A percentile compares a stretch with the other conserved stretches of the same genome.
Conservation (phyloP, 23 red algal species). For the Porphyridium purpureum region DNA sequence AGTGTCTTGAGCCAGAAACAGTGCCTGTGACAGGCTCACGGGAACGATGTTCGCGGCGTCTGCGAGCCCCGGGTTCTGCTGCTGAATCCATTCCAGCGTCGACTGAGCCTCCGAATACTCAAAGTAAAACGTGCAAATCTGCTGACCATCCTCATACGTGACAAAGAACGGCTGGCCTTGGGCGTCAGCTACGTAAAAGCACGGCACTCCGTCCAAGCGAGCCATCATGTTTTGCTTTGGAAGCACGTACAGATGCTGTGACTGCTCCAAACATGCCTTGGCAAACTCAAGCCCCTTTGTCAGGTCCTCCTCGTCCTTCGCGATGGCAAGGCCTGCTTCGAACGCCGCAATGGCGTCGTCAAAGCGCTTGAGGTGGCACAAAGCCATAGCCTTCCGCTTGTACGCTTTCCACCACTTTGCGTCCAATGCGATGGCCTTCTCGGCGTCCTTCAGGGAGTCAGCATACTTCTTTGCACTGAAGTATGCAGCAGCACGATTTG, state of each 20-base stretch:
- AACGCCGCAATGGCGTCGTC: conserved; percentile 74
- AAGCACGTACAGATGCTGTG: conserved; percentile 66
- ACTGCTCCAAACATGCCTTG: conserved; percentile 48
- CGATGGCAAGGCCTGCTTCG: conserved; percentile 39
- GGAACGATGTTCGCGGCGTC: conserved; percentile 62
- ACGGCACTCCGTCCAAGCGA: conserved; percentile 62
- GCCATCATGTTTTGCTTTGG: conserved; percentile 75
- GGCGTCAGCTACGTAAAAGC: conserved; percentile 74
- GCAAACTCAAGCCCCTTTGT: conserved; percentile 53
- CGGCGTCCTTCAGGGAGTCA: conserved; percentile 74
- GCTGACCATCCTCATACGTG: conserved; percentile 86
- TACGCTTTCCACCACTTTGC: conserved; percentile 86
- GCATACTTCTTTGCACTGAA: conserved; percentile 50
- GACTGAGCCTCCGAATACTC: conserved; percentile 55
- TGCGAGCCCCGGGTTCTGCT: conserved; percentile 43
- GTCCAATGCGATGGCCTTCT: conserved; percentile 48
- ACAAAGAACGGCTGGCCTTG: conserved; percentile 94
- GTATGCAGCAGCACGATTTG: conserved; percentile 73
- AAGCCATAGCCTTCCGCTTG: conserved; percentile 57
- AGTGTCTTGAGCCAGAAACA: conserved; percentile 73
- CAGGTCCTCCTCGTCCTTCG: conserved; percentile 36
- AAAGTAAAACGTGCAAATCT: conserved; percentile 91
- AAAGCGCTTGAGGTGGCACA: conserved; percentile 68
- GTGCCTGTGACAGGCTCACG: conserved; percentile 63
- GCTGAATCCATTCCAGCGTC: conserved; percentile 79